These are phyloP conservation scores for Talaromyces marneffei DNA, from an alignment of 2,329 filamentous ascomycete genomes.

Conservation along the genomic window DNA sequence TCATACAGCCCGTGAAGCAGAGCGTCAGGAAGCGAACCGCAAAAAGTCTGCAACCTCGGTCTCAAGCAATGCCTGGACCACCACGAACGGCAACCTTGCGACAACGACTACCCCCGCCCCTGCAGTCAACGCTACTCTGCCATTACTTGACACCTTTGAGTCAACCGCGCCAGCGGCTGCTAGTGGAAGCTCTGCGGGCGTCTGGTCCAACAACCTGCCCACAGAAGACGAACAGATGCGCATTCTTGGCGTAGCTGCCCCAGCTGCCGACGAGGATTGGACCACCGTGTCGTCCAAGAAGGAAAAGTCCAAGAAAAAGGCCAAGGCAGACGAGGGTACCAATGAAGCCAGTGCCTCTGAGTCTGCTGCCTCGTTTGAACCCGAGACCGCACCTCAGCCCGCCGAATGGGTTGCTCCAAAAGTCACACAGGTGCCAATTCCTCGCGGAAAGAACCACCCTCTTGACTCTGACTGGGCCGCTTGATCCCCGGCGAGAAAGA, in stretches of 20 bases:
- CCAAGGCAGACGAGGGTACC: slow-evolving; percentile 37
- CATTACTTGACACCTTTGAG: slow-evolving; percentile 42
- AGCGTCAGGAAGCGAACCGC: slow-evolving; percentile 66
- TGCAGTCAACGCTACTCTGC: slow-evolving; percentile 21
- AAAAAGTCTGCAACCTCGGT: slow-evolving; percentile 39
- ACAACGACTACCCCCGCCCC: slow-evolving; percentile 13
- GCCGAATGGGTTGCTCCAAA: slow-evolving; percentile 28
- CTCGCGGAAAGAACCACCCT: slow-evolving; percentile 36
- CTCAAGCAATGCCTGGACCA: slow-evolving; percentile 52
- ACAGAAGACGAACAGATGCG: slow-evolving; percentile 59
- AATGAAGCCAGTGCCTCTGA: slow-evolving; percentile 42
- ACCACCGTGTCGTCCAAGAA: slow-evolving; percentile 57
- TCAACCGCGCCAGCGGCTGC: slow-evolving; percentile 12
- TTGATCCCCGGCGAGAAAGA: slow-evolving; percentile 13
- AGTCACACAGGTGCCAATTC: slow-evolving; percentile 22
- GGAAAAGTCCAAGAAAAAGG: slow-evolving; percentile 44
- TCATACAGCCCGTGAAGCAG: slow-evolving; percentile 71
- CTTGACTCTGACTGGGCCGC: slow-evolving; percentile 43
- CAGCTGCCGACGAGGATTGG: slow-evolving; percentile 50
- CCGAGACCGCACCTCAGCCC: slow-evolving; percentile 5
- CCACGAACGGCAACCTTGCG: slow-evolving; percentile 22
- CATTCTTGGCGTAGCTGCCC: slow-evolving; percentile 38
- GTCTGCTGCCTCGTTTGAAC: slow-evolving; percentile 12
- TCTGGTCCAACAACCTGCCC: slow-evolving; percentile 46
- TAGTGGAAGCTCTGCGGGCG: slow-evolving; percentile 25